Evolutionary conservation across 2,329 filamentous ascomycete genomes (phyloP), one percentile per base, ranked within the genome.

Genomic region (Phialophora tarda): DNA sequence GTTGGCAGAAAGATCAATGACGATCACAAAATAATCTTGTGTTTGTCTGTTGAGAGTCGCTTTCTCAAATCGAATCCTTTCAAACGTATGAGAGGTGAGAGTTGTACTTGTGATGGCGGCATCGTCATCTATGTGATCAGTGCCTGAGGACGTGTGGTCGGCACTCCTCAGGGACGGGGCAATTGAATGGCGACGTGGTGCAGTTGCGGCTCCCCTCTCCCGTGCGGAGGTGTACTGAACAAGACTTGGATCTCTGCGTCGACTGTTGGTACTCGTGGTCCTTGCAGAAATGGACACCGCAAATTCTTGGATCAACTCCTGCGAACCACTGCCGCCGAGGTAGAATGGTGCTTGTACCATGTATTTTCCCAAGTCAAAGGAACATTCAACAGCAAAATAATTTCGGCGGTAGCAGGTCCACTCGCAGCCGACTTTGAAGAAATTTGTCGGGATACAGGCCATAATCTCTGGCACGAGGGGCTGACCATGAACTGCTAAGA

Each of bases 351-450:
- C 81, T 78, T 61, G 78, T 76, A 73, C 73, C 76, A 75, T 82
- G 82, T 80, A 89, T 78, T 90, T 91, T 47, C 83, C 82, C 24
- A 97, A 80, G 11, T 85, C 85, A 78, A 89, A 96, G 3, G 90
- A 92, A 77, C 91, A 94, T 59, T 89, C 86, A 61, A 95, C 92
- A 0, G 91, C 89, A 76, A 97, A 95, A 78, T 97, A 97, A 77
- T 97, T 97, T 51, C 93, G 86, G 38, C 93, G 85, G 76, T 97
- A 97, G 79, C 93, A 96, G 0, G 93, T 97, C 92, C 92, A 97
- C 73, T 93, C 91, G 21, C 86, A 84, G 62, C 96, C 92, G 3
- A 85, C 85, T 38, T 88, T 82, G 76, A 96, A 96, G 79, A 96
- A 96, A 0, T 92, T 92, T 73, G 96, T 96, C 77, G 95, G 91